Percentiles rank a stretch among this genome's conserved stretches.
phyloP scores from a whole-genome alignment of 2,329 filamentous ascomycete species.

The Sarocladium brachiariae region DNA sequence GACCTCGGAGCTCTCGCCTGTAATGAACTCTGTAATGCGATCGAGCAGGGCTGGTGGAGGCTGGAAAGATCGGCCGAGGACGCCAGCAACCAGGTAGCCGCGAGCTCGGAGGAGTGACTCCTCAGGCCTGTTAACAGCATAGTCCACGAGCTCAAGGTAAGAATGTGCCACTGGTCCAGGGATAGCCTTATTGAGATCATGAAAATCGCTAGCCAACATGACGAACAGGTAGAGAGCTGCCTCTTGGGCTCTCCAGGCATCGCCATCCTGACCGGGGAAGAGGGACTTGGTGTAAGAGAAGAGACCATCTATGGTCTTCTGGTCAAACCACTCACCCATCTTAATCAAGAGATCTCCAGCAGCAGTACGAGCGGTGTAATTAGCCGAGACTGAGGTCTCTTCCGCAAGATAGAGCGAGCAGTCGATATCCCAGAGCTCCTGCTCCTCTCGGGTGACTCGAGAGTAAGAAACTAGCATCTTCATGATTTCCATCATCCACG shows the following conservation, averaged over 20 bases:
- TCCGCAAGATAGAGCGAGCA: constrained; percentile 93
- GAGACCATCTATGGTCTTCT: constrained; percentile 69
- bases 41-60: constrained; percentile 62
- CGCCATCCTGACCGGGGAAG: constrained; percentile 47
- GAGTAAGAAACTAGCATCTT: constrained; percentile 78
- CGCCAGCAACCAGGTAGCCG: constrained; percentile 79
- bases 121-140: constrained; percentile 61
- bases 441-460: constrained; percentile 86
- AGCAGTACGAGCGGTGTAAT: constrained; percentile 90
- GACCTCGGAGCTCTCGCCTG: constrained; percentile 71
- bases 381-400: constrained; percentile 88
- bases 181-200: constrained; percentile 69
- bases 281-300: constrained; percentile 69
- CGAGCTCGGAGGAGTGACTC: constrained; percentile 77
- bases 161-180: constrained; percentile 60
- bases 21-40: constrained; percentile 67
- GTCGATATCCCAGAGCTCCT: constrained; percentile 94
- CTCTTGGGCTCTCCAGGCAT: constrained; percentile 61
- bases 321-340: constrained; percentile 80
- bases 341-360: constrained; percentile 91
- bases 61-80: constrained; percentile 62
- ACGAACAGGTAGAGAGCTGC: constrained; percentile 79
- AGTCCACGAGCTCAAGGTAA: constrained; percentile 75
- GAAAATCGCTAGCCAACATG: constrained; percentile 74
- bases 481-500: constrained; percentile 85